A percentile compares a stretch with the other conserved stretches of the same genome.
Evolutionary conservation across 352 stramenopile species (phyloP).

Genomic region (Detonula confervacea): DNA sequence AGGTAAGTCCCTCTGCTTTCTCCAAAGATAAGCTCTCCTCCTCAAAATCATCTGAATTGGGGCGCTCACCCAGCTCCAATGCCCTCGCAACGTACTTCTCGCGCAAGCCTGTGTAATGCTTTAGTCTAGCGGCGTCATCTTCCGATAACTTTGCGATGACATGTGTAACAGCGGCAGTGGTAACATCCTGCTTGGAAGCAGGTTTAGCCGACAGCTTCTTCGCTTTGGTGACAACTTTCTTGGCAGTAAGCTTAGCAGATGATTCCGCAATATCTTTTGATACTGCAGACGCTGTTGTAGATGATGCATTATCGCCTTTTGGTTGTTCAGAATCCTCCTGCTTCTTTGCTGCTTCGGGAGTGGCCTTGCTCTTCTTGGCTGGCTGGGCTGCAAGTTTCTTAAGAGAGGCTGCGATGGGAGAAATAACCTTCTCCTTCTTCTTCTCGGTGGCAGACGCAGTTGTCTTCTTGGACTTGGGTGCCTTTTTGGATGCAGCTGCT

Average conservation of each 20-base stretch:
- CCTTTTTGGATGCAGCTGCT: too few relatives aligned
- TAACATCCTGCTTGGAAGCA: neutral
- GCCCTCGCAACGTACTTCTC: conserved; percentile 40
- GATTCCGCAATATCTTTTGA: too few relatives aligned
- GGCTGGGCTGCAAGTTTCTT: conserved; percentile 15
- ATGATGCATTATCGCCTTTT: neutral
- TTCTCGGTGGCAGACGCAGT: neutral
- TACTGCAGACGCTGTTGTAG: too few relatives aligned
- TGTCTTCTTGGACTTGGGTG: neutral
- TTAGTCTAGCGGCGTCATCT: conserved; percentile 28
- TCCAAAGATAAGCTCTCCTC: conserved; percentile 36
- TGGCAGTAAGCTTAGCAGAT: too few relatives aligned
- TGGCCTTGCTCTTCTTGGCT: neutral
- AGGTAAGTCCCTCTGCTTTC: conserved; percentile 6
- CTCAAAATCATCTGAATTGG: conserved; percentile 40
- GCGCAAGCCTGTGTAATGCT: conserved; percentile 17
- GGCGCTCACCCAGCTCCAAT: conserved; percentile 28
- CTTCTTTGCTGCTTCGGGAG: too few relatives aligned
- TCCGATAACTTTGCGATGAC: conserved; percentile 9
- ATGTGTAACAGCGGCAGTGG: neutral
- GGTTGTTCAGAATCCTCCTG: too few relatives aligned
- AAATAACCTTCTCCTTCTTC: neutral
- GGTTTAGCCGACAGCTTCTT: too few relatives aligned
- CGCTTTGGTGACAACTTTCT: too few relatives aligned
- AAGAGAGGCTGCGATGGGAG: conserved; percentile 18